phyloP scores from a whole-genome alignment of 257 asterid species.

The Verbascum thapsus region DNA sequence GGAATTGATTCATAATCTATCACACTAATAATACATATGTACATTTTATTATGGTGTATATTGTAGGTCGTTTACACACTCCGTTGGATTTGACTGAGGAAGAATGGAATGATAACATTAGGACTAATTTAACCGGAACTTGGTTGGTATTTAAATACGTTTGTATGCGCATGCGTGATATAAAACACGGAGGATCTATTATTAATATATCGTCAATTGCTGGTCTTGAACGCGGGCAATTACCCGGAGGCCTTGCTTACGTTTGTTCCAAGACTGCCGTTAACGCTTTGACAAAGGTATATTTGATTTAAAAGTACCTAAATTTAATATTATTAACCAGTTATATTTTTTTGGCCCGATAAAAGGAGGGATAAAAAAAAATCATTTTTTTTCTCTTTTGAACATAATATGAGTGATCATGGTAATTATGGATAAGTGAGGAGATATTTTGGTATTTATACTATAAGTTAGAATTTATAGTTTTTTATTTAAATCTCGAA shows the following conservation, averaged over 20 bases:
- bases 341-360: no score
- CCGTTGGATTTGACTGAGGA: conserved; percentile 35
- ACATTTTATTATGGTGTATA: no score
- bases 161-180: conserved; percentile 35
- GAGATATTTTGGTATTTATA: no score
- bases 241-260: conserved; percentile 38
- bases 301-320: background rate
- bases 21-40: no score
- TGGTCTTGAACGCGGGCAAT: conserved; percentile 40
- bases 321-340: no score
- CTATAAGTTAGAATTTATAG: no score
- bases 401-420: no score
- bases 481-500: no score
- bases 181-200: conserved; percentile 36
- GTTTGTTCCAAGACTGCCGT: conserved; percentile 39
- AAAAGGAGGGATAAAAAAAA: no score
- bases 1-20: no score
- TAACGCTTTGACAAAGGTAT: conserved; percentile 41
- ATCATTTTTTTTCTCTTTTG: no score
- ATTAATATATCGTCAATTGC: conserved; percentile 42
- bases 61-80: conserved; percentile 31
- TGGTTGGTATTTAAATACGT: conserved; percentile 46
- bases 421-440: no score
- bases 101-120: conserved; percentile 38
- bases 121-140: conserved; percentile 42